Conservation (phyloP, 768 basidiomycete genomes). For the Hericium erinaceus region DNA sequence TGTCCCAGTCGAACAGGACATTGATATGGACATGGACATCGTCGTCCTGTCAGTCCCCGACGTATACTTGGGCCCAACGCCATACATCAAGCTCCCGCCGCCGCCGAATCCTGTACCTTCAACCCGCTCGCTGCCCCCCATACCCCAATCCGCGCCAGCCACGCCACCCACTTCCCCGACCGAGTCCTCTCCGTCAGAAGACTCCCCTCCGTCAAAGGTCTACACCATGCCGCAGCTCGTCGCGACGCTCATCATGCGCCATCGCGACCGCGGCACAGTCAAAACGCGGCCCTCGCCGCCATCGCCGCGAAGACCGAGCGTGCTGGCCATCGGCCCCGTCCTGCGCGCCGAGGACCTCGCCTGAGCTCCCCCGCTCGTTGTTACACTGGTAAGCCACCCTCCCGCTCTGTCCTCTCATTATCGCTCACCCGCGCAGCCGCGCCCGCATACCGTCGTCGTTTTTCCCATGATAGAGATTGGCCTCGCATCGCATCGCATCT, state of each 20-base stretch:
- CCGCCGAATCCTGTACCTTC: background rate
- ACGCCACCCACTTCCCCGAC: background rate
- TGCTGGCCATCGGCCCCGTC: background rate
- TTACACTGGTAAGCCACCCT: too few relatives aligned
- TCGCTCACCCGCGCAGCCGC: too few relatives aligned
- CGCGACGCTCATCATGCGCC: constrained; percentile 12
- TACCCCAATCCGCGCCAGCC: background rate
- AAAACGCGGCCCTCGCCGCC: constrained; percentile 1
- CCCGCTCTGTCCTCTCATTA: too few relatives aligned
- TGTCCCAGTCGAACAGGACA: background rate
- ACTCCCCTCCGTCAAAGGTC: constrained; percentile 4
- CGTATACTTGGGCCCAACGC: too few relatives aligned
- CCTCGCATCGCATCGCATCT: background rate
- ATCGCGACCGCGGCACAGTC: constrained; percentile 7
- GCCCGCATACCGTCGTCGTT: background rate
- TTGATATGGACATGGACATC: background rate
- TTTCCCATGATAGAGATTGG: background rate
- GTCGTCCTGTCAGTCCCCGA: background rate
- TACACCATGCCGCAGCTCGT: constrained; percentile 15
- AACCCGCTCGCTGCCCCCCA: background rate
- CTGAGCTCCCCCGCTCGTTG: too few relatives aligned
- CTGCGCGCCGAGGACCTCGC: background rate
- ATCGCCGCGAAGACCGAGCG: background rate
- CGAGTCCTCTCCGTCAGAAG: background rate
- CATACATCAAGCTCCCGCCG: background rate